Base-by-base conservation (phyloP, 129 eudicot species). In the Lonicera japonica region DNA sequence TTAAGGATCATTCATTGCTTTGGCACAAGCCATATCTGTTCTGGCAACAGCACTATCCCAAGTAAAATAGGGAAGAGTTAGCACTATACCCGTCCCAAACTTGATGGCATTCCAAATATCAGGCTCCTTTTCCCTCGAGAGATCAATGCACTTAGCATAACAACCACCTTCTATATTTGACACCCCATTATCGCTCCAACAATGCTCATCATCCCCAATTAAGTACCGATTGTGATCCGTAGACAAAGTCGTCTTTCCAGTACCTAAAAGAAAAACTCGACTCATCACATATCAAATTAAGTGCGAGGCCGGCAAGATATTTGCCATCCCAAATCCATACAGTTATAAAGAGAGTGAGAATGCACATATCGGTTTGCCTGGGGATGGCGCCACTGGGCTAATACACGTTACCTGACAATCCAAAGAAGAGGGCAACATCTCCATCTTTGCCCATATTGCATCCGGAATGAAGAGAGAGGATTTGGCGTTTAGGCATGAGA, bases 161-260 rank as follows among this genome's bases (percentile, higher is more conserved):
- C 99, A 92, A 58, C 99, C 99, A 65, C 99, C 99, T 76, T 92
- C 99, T 13, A 92, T 92, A 69, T 88, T 92, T 0, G 99, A 92
- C 11, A 92, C 96, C 1, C 96, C 96, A 63, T 78, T 82, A 21
- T 88, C 95, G 69, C 96, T 72, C 96, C 99, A 92, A 47, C 99
- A 92, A 66, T 92, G 99, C 56, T 92, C 98, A 38, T 87, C 96
- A 34, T 92, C 96, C 68, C 98, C 98, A 67, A 92, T 92, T 58
- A 92, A 57, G 45, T 80, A 87, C 18, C 98, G 81, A 63, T 92
- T 92, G 60, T 92, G 98, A 83, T 92, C 96, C 34, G 99, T 92
- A 34, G 98, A 92, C 78, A 92, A 69, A 9, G 98, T 92, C 20
- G 99, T 92, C 76, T 92, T 92, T 40, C 96, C 99, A 0, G 99